phyloP scores from a whole-genome alignment of 2,329 filamentous ascomycete species.

The Alternaria arbusti region DNA sequence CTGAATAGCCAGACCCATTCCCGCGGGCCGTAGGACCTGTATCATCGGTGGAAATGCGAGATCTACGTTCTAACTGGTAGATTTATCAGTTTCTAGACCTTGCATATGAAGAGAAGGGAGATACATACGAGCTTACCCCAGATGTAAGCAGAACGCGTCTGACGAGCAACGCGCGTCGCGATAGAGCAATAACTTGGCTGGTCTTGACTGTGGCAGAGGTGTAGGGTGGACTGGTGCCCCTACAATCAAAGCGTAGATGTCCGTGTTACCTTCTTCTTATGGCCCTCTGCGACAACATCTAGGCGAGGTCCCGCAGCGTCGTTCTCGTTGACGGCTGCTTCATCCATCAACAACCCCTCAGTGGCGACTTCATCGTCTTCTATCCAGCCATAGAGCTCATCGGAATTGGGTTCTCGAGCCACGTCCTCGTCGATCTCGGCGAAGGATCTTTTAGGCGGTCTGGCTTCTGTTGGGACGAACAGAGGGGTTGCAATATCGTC shows the following conservation, averaged over 20 bases:
- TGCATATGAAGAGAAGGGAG: conserved; percentile 10
- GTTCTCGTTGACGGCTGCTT: conserved; percentile 23
- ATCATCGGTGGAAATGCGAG: conserved; percentile 26
- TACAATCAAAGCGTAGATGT: conserved; percentile 26
- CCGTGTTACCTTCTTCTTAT: conserved; percentile 35
- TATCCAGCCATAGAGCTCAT: conserved; percentile 76
- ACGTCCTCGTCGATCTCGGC: conserved; percentile 65
- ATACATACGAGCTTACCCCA: conserved; percentile 21
- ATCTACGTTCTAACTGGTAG: conserved; percentile 19
- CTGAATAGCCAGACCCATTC: conserved; percentile 18
- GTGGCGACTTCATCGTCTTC: conserved; percentile 63
- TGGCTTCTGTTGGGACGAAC: conserved; percentile 26
- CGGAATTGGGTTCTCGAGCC: conserved; percentile 65
- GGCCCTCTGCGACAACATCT: conserved; percentile 27
- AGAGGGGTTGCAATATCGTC: conserved; percentile 38
- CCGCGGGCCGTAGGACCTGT: conserved; percentile 18
- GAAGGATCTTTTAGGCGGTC: conserved; percentile 64
- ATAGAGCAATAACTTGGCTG: conserved; percentile 8
- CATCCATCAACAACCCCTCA: conserved; percentile 48
- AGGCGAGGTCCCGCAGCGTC: conserved; percentile 22
- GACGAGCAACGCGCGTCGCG: conserved; percentile 26
- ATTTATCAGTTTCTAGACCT: conserved; percentile 13
- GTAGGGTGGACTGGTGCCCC: neutral
- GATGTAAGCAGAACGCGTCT: conserved; percentile 14
- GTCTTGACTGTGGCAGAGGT: neutral